Conservation (phyloP, 129 eudicot species). For the Saussurea involucrata region DNA sequence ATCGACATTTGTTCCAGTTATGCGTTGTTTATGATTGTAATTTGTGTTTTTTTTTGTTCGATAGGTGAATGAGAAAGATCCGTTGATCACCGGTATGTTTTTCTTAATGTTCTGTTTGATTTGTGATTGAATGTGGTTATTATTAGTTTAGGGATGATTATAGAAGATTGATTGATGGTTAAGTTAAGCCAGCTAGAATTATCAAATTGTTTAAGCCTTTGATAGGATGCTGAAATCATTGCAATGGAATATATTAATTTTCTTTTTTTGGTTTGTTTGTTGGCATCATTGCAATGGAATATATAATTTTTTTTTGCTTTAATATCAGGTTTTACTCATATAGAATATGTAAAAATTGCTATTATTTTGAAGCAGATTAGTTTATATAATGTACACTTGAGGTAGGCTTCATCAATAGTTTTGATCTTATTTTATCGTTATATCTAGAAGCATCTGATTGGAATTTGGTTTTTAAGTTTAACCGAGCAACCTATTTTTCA, state of each 20-base stretch:
- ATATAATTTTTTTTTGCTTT: not conserved
- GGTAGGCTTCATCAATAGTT: not conserved
- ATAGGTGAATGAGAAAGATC: constrained; percentile 14
- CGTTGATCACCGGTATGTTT: not conserved
- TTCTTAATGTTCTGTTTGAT: not conserved
- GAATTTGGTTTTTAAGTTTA: not conserved
- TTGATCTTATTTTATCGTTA: not conserved
- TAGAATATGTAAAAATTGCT: not conserved
- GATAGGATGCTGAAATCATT: not conserved
- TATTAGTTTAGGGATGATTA: not conserved
- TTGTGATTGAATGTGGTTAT: not conserved
- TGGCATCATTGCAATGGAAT: not conserved
- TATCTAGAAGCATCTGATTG: not conserved
- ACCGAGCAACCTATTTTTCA: not conserved
- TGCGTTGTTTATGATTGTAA: not conserved
- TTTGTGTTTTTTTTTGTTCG: not conserved
- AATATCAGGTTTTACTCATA: not conserved
- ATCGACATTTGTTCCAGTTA: not conserved
- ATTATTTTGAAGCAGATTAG: no score
- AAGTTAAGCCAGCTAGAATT: not conserved
- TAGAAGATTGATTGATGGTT: not conserved
- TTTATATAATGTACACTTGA: not conserved
- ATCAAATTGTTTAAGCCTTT: not conserved
- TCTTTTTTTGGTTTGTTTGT: not conserved
- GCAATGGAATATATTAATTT: not conserved